Percentiles rank a stretch among this genome's conserved stretches.
Conservation (phyloP, 2,329 filamentous ascomycete genomes). For the Daldinia eschscholtzii region DNA sequence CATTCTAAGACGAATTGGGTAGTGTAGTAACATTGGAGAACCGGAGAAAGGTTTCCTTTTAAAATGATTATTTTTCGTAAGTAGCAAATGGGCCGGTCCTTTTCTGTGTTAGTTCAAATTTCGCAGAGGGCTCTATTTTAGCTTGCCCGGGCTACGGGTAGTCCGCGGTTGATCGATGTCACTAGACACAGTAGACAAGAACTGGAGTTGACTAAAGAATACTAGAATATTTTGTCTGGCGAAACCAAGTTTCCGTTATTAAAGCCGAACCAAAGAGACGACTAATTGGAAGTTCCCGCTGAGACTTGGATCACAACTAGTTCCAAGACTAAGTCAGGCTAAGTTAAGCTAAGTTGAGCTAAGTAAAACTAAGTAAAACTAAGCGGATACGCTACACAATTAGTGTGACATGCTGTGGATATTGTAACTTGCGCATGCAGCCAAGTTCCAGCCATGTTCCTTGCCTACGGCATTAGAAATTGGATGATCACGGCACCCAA, state of each 20-base stretch:
- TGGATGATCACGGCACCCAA: neutral
- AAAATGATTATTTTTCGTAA: conserved; percentile 7
- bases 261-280: conserved; percentile 5
- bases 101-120: conserved; percentile 1
- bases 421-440: neutral
- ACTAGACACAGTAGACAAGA: neutral
- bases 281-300: conserved; percentile 15
- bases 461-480: neutral
- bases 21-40: neutral
- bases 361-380: conserved; percentile 3
- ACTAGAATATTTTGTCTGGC: neutral
- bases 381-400: conserved; percentile 13
- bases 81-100: neutral
- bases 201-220: neutral
- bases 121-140: conserved; percentile 2
- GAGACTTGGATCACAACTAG: conserved; percentile 1
- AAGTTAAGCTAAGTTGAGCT: neutral
- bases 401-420: conserved; percentile 19
- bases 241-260: conserved; percentile 6
- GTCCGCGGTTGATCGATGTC: conserved; percentile 1
- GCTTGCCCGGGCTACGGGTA: conserved; percentile 4
- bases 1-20: neutral
- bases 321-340: neutral
- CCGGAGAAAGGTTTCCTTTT: neutral
- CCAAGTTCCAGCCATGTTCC: neutral